Conservation (phyloP, 1,284 basidiomycete genomes). For the Apiotrichum veenhuisii region DNA sequence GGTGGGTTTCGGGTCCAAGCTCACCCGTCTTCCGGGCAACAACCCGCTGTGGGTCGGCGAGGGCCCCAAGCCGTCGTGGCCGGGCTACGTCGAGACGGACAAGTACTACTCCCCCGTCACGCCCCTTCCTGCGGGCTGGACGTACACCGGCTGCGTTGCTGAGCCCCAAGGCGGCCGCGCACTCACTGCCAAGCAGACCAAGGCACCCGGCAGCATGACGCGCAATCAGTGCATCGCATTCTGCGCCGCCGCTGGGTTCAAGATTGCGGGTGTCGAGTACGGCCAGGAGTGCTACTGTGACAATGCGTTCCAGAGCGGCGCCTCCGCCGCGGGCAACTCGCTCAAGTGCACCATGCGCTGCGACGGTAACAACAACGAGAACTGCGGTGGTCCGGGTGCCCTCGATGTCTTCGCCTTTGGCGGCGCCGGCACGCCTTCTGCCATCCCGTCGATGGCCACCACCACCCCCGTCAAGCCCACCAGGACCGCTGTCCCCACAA, state of each 20-base stretch:
- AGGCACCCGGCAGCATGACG: constrained; percentile 32
- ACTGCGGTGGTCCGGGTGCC: constrained; percentile 25
- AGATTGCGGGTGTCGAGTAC: constrained; percentile 37
- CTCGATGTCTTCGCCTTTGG: too few species aligned
- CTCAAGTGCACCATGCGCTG: constrained; percentile 32
- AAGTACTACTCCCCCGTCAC: too few species aligned
- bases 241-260: constrained; percentile 27
- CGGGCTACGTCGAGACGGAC: too few species aligned
- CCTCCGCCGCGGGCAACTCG: constrained; percentile 24
- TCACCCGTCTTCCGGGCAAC: too few species aligned
- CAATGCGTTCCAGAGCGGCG: constrained; percentile 30
- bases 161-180: constrained; percentile 19
- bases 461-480: too few species aligned
- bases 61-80: too few species aligned
- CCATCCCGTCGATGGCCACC: too few species aligned
- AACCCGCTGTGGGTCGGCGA: too few species aligned
- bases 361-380: constrained; percentile 29
- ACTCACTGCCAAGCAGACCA: constrained; percentile 19
- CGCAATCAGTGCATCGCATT: constrained; percentile 23
- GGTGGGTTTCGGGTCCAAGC: too few species aligned
- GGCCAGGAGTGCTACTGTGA: constrained; percentile 39
- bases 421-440: too few species aligned
- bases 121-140: constrained; percentile 41
- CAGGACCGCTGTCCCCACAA: too few species aligned
- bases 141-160: constrained; percentile 40